Percentiles rank a stretch among this genome's conserved stretches.
Conservation (phyloP, 192 early-diverging fungal species). For the Funneliformis geosporum region DNA sequence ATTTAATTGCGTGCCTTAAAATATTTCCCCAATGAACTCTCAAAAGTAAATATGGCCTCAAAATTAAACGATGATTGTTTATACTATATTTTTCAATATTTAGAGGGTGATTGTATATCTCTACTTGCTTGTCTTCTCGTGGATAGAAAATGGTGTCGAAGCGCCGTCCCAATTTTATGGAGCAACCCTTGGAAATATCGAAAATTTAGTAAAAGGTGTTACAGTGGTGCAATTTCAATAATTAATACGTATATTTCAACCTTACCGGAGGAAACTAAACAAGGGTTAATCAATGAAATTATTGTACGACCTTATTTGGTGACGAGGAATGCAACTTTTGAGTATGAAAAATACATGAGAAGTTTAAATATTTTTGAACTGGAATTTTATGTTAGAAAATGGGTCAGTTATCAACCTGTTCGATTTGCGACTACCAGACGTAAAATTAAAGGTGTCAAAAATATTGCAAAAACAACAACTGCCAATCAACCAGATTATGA, state of each 20-base stretch:
- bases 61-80: background rate
- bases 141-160: conserved; percentile 6
- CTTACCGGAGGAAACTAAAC: background rate
- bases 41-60: background rate
- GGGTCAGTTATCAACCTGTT: background rate
- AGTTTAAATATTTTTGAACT: background rate
- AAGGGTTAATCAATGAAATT: background rate
- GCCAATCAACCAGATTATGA: background rate
- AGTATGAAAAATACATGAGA: background rate
- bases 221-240: background rate
- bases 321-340: background rate
- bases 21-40: too few relatives aligned
- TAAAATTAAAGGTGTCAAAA: background rate
- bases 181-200: background rate
- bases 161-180: conserved; percentile 1
- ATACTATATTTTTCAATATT: background rate
- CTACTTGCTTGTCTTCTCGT: background rate
- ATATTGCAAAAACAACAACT: background rate
- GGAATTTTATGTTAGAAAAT: background rate
- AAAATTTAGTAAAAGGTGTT: background rate
- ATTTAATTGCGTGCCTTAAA: too few relatives aligned
- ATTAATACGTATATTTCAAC: background rate
- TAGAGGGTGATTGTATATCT: background rate
- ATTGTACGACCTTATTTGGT: background rate
- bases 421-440: background rate